phyloP scores from a whole-genome alignment of 164 flowering plant genomes.

The Santalum album region DNA sequence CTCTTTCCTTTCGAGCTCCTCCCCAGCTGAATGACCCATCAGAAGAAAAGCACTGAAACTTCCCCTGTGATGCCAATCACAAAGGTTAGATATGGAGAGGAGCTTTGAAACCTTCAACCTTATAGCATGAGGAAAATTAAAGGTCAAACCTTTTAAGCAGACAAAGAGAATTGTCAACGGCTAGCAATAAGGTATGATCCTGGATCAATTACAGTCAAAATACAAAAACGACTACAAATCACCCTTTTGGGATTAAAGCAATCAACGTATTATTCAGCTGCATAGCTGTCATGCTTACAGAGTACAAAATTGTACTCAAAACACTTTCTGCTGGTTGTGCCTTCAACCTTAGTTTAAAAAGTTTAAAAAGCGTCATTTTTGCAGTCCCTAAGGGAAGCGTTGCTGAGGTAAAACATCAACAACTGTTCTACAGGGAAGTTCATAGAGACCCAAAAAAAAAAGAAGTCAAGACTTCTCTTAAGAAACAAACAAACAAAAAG shows the following conservation, averaged over 20 bases:
- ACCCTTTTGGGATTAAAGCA: background rate
- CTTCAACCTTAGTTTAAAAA: too few species aligned
- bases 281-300: too few species aligned
- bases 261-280: slow-evolving; percentile 6
- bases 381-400: too few species aligned
- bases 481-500: too few species aligned
- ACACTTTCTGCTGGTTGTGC: too few species aligned
- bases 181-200: slow-evolving; percentile 8
- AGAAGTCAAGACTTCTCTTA: too few species aligned
- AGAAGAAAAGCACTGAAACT: background rate
- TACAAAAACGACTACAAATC: slow-evolving; percentile 4
- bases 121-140: slow-evolving; percentile 7
- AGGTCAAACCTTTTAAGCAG: slow-evolving; percentile 22
- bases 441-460: too few species aligned
- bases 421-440: too few species aligned
- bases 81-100: slow-evolving; percentile 3
- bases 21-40: slow-evolving; percentile 26
- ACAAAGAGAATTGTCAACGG: slow-evolving; percentile 1
- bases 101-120: slow-evolving; percentile 10
- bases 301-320: too few species aligned
- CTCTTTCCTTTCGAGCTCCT: slow-evolving; percentile 27
- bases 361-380: too few species aligned
- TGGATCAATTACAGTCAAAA: slow-evolving; percentile 11
- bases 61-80: background rate
- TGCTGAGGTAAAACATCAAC: too few species aligned